phyloP scores from a whole-genome alignment of 2,329 filamentous ascomycete species.

The Alternaria arborescens region DNA sequence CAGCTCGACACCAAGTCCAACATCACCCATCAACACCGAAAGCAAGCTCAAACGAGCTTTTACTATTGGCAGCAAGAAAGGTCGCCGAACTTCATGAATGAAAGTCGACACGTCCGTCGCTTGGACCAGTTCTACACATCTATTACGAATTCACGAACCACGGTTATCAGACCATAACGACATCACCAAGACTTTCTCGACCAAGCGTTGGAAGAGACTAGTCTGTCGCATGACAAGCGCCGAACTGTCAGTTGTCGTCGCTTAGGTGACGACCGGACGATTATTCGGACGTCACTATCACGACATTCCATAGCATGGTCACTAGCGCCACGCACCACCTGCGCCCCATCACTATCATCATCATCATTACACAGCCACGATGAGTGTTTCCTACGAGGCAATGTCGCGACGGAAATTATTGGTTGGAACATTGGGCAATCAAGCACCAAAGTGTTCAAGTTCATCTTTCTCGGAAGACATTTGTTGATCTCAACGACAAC shows the following conservation, averaged over 20 bases:
- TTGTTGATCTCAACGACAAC: background rate
- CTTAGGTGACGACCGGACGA: constrained; percentile 3
- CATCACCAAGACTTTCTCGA: constrained; percentile 23
- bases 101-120: background rate
- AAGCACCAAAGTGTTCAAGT: background rate
- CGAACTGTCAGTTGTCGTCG: background rate
- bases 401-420: background rate
- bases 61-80: constrained; percentile 47
- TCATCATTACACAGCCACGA: background rate
- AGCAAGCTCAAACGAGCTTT: constrained; percentile 41
- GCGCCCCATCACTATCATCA: background rate
- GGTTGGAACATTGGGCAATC: background rate
- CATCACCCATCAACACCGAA: constrained; percentile 36
- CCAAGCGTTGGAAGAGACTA: constrained; percentile 45
- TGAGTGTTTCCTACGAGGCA: background rate
- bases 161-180: constrained; percentile 12
- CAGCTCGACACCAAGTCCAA: constrained; percentile 32
- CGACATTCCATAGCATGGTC: constrained; percentile 4
- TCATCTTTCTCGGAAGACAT: background rate
- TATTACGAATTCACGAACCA: constrained; percentile 3
- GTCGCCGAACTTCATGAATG: constrained; percentile 26
- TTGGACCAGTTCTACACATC: background rate
- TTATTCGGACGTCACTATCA: constrained; percentile 11
- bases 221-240: constrained; percentile 5
- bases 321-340: background rate